Evolutionary conservation across 2,329 filamentous ascomycete genomes (phyloP).

Genomic region (Dactylonectria estremocensis): DNA sequence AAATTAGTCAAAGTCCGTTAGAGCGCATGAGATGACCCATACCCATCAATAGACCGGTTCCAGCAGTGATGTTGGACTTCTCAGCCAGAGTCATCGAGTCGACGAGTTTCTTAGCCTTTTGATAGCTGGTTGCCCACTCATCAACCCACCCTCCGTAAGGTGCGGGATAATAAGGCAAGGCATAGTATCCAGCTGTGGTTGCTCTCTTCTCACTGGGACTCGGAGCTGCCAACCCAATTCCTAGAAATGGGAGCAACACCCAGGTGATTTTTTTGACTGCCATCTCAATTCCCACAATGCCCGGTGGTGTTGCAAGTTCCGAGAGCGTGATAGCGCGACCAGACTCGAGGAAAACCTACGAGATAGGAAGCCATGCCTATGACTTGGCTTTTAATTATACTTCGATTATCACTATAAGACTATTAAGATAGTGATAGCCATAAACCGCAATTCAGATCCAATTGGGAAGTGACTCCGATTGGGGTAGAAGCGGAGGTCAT

Average conservation of each 20-base stretch:
- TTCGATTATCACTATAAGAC: neutral
- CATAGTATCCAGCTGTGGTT: slow-evolving; percentile 52
- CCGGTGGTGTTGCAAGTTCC: neutral
- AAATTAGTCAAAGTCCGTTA: neutral
- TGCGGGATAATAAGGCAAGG: slow-evolving; percentile 77
- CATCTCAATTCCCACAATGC: neutral
- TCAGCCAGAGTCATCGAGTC: slow-evolving; percentile 84
- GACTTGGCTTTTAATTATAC: neutral
- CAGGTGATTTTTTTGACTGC: neutral
- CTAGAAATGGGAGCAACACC: slow-evolving; percentile 15
- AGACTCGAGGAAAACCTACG: neutral
- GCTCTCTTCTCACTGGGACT: slow-evolving; percentile 12
- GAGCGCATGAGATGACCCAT: slow-evolving; percentile 2
- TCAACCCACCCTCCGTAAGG: slow-evolving; percentile 80
- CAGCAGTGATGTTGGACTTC: slow-evolving; percentile 83
- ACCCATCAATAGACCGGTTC: slow-evolving; percentile 81
- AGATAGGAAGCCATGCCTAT: neutral
- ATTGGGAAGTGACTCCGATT: neutral
- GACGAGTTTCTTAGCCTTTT: slow-evolving; percentile 78
- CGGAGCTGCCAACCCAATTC: slow-evolving; percentile 12
- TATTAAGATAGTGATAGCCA: neutral
- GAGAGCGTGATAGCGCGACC: neutral
- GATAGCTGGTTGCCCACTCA: slow-evolving; percentile 79
- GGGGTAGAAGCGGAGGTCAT: neutral
- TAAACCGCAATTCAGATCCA: neutral